phyloP scores from a whole-genome alignment of 306 rosid species.

The Notholithocarpus densiflorus region DNA sequence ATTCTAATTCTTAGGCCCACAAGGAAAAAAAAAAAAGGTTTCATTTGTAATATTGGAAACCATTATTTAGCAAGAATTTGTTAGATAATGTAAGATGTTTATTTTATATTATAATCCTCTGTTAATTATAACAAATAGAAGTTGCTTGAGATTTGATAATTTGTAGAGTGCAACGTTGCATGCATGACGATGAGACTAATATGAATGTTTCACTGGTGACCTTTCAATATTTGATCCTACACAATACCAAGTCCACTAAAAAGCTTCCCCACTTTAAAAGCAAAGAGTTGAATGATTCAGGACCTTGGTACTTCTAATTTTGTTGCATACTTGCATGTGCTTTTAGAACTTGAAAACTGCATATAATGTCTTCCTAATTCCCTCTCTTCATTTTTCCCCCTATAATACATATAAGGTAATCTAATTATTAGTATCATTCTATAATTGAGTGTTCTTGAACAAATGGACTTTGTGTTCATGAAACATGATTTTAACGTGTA shows the following conservation, averaged over 20 bases:
- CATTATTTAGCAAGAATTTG: slow-evolving; percentile 10
- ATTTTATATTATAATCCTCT: not conserved
- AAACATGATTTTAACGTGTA: no score
- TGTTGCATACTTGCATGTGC: no score
- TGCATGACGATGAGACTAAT: not conserved
- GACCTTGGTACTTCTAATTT: no score
- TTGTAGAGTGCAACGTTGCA: not conserved
- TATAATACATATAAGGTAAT: no score
- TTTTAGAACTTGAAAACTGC: no score
- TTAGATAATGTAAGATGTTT: slow-evolving; percentile 9
- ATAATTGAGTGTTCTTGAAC: no score
- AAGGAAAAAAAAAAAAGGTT: slow-evolving; percentile 31
- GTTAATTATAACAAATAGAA: not conserved
- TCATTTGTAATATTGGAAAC: slow-evolving; percentile 31
- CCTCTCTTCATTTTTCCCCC: no score
- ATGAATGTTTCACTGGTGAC: not conserved
- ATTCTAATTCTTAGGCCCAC: slow-evolving; percentile 31
- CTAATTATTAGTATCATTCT: no score
- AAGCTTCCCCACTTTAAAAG: not conserved
- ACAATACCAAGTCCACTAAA: not conserved
- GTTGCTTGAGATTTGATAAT: not conserved
- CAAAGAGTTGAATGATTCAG: not conserved
- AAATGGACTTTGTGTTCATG: no score
- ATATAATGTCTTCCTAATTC: no score
- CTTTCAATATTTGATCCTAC: not conserved